Base-by-base conservation (phyloP, 2,329 filamentous ascomycete species). In the Trichoderma arundinaceum region DNA sequence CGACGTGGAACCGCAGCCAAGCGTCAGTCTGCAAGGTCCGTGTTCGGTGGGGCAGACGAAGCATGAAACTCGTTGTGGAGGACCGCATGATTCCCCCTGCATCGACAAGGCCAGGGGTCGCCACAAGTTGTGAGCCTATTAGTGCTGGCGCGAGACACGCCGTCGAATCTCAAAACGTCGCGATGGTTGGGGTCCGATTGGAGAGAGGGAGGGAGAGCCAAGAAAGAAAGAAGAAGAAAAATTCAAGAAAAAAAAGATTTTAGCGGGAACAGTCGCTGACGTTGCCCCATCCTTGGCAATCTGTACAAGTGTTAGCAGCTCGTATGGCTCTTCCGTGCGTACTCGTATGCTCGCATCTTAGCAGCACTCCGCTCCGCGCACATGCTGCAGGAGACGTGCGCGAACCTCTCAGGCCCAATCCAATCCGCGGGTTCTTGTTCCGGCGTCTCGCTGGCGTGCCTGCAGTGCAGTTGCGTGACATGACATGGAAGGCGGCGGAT, bases 41-140 rank as follows among this genome's bases (percentile, higher is more conserved):
- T 64, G 44, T 22, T 15, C 17, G 32, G 65, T 52, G 65, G 65
- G 59, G 58, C 19, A 19, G 35, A 22, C 44, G 39, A 53, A 58
- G 57, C 65, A 43, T 66, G 65, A 66, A 66, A 66, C 65, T 54
- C 52, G 43, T 17, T 43, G 59, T 66, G 65, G 65, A 66, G 59
- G 65, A 64, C 38, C 48, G 38, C 48, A 49, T 22, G 39, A 46
- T 2, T 60, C 52, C 64, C 60, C 65, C 61, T 67, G 65, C 65
- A 59, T 65, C 19, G 38, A 15, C 38, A 39, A 49, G 28, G 43
- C 49, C 64, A 22, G 49, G 64, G 60, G 32, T 49, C n/a, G 49
- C 57, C 57, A 44, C 19, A 44, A 19, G 32, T 43, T 10, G 28
- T 60, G 65, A 60, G 33, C 65, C 32, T 60, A 28, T 67, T 62